A percentile compares a stretch with the other conserved stretches of the same genome.
phyloP scores from a whole-genome alignment of 2,329 filamentous ascomycete species.

The Herpotrichia juniperi region DNA sequence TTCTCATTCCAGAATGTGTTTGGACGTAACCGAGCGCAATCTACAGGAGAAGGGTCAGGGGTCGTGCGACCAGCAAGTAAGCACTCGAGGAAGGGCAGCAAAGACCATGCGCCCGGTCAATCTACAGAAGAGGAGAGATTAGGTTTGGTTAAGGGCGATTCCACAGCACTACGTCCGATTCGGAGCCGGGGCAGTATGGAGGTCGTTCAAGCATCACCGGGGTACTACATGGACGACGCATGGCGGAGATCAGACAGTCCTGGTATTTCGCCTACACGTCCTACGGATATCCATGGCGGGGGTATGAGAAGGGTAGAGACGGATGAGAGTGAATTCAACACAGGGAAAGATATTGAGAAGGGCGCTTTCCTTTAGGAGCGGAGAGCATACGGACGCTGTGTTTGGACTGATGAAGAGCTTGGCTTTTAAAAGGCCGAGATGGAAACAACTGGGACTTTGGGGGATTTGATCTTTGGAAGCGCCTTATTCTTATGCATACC shows the following conservation, averaged over 20 bases:
- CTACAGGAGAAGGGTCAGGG: constrained; percentile 25
- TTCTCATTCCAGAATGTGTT: constrained; percentile 95
- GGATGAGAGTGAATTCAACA: not conserved
- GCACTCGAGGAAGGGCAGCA: constrained; percentile 39
- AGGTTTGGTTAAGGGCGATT: constrained; percentile 81
- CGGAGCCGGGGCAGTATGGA: constrained; percentile 20
- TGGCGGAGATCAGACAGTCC: constrained; percentile 1
- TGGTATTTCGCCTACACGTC: constrained; percentile 1
- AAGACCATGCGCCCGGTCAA: constrained; percentile 35
- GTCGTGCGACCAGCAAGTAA: constrained; percentile 30
- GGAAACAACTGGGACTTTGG: too few species aligned
- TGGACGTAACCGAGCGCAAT: constrained; percentile 52
- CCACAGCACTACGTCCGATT: constrained; percentile 38
- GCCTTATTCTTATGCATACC: constrained; percentile 3
- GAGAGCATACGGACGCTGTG: not conserved
- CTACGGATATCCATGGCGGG: not conserved
- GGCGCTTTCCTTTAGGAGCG: constrained; percentile 1
- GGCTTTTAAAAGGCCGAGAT: not conserved
- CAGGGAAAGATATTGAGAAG: constrained; percentile 11
- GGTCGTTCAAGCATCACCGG: constrained; percentile 3
- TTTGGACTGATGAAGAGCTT: not conserved
- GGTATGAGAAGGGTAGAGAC: constrained; percentile 9
- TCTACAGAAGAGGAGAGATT: constrained; percentile 82
- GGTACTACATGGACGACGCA: constrained; percentile 11
- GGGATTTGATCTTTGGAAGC: not conserved